These are phyloP conservation scores for Paramecium sonneborni DNA, from an alignment of 73 alveolate genomes.

Conservation along the genomic window DNA sequence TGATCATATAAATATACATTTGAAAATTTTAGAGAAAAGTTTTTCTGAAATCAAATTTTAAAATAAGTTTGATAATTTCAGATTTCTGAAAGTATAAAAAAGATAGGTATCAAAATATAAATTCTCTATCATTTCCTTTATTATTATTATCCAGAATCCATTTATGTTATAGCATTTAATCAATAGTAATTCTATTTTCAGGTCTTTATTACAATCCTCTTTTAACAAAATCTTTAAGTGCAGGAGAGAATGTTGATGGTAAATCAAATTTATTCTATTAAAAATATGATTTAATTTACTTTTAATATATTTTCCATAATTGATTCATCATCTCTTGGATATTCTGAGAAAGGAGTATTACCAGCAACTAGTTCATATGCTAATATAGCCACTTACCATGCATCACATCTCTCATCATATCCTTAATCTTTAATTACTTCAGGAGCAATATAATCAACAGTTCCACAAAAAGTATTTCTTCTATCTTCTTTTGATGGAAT, in stretches of 20 bases:
- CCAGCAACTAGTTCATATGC: slow-evolving; percentile 66
- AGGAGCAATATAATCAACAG: slow-evolving; percentile 93
- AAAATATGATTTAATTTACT: neutral
- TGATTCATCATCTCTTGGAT: slow-evolving; percentile 56
- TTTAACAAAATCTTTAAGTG: slow-evolving; percentile 47
- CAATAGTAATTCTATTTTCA: slow-evolving; percentile 26
- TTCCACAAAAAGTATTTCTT: slow-evolving; percentile 91
- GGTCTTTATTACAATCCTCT: slow-evolving; percentile 40
- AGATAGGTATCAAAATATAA: neutral
- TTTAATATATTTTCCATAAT: neutral
- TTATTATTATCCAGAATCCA: slow-evolving; percentile 30
- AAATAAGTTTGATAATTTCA: neutral
- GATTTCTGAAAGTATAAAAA: neutral
- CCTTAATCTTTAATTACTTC: slow-evolving; percentile 82
- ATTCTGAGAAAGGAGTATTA: slow-evolving; percentile 63
- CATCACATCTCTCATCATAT: slow-evolving; percentile 86
- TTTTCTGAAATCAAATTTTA: neutral
- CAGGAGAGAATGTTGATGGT: slow-evolving; percentile 6
- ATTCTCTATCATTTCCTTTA: neutral
- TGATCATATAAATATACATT: neutral
- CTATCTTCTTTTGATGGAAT: slow-evolving; percentile 57
- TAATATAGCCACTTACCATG: slow-evolving; percentile 87
- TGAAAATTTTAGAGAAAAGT: neutral
- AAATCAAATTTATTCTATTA: slow-evolving; percentile 60
- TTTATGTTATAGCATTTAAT: slow-evolving; percentile 46